Base-by-base conservation (phyloP, 2,329 filamentous ascomycete genomes). In the Monascus ruber region DNA sequence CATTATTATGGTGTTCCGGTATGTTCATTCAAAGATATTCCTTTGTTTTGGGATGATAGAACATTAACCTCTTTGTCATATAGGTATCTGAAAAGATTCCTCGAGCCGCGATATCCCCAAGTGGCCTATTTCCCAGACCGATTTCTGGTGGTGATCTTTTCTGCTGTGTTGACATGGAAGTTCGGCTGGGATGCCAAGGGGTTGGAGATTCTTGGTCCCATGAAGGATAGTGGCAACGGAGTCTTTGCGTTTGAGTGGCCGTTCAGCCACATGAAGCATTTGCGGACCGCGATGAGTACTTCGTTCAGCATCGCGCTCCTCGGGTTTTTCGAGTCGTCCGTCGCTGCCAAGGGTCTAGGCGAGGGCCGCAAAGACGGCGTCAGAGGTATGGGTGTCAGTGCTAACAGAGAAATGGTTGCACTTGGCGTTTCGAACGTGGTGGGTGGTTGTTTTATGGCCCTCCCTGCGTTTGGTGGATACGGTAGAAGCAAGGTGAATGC, bases 311-410 rank as follows among this genome's bases (percentile, higher is more conserved):
- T 98, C 47, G 86, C 88, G 1, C 72, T 98, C 24, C 78, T 98
- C 0, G 91, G 91, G n/a, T 98, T 98, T 64, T 98, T 98, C 53
- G 91, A 98, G 62, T 94, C 86, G 2, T 94, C 87, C 0, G 87
- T 98, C 8, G 91, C 91, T 1, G 91, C 91, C 29, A 96, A 96
- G 64, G 89, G 85, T 45, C 68, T 98, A 2, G 83, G 83, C 9
- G 69, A 68, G 35, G 70, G 69, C 5, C 66, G 76, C 33, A 70
- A 69, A 37, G 76, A 81, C 46, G 77, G 77, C 6, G 81, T 95
- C 27, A 76, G 84, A 43, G 83, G 79, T 27, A 85, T 95, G 57
- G 77, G 83, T 38, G 71, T 95, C 33, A 94, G 87, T 56, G 77
- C 91, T 1, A 98, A 98, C 58, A 75, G 91, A 35, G 91, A 98